A percentile compares a stretch with the other conserved stretches of the same genome.
phyloP scores from a whole-genome alignment of 352 stramenopile genomes.

The Phytophthora citrophthora region DNA sequence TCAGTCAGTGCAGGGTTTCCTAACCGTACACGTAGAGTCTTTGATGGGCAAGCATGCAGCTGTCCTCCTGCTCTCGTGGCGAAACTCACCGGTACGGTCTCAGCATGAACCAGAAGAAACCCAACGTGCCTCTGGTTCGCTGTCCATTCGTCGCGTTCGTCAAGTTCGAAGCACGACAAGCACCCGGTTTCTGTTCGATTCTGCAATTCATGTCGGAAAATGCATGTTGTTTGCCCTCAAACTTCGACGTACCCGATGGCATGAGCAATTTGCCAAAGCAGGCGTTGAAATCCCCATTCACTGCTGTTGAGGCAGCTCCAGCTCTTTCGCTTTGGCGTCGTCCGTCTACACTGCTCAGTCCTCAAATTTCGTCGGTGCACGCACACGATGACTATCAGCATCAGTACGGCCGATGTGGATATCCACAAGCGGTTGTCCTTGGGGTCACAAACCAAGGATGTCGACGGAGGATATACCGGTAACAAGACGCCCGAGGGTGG shows the following conservation, averaged over 20 bases:
- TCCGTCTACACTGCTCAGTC: not conserved
- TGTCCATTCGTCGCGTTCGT: not conserved
- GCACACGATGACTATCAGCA: constrained; percentile 1
- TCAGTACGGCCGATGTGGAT: constrained; percentile 17
- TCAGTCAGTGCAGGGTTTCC: no score
- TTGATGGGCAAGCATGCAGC: constrained; percentile 1
- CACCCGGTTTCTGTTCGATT: not conserved
- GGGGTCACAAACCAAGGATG: constrained; percentile 26
- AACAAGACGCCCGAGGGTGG: constrained; percentile 29
- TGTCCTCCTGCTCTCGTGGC: not conserved
- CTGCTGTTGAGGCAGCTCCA: not conserved
- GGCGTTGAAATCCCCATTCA: constrained; percentile 1
- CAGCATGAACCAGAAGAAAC: not conserved
- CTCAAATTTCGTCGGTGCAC: constrained; percentile 3
- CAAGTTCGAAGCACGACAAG: not conserved
- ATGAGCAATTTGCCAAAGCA: constrained; percentile 3
- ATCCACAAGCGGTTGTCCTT: constrained; percentile 29
- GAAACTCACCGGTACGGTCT: not conserved
- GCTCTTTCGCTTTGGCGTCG: not conserved
- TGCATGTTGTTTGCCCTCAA: not conserved
- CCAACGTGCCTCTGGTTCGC: not conserved
- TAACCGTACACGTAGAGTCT: not conserved
- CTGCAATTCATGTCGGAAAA: not conserved
- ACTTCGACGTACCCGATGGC: constrained; percentile 2
- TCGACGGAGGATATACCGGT: constrained; percentile 21